Conservation (phyloP, 305 asterid species). For the Fraxinus velutina region DNA sequence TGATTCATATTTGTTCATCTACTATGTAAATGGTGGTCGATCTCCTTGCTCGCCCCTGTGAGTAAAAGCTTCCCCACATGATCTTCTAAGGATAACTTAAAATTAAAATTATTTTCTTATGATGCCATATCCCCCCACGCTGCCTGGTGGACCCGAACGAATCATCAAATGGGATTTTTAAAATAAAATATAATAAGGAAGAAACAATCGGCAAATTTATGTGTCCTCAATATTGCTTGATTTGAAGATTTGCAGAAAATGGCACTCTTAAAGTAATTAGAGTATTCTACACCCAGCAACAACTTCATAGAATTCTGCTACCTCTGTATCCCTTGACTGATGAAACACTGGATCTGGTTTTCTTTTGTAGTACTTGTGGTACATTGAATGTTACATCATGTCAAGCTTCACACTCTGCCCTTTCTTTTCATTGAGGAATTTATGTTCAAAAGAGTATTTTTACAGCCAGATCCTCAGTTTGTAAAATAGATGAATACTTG, state of each 20-base stretch:
- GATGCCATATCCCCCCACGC: not conserved
- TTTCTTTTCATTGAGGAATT: not conserved
- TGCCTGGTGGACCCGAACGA: not conserved
- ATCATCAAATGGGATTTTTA: not conserved
- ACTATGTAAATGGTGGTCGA: slow-evolving; percentile 84
- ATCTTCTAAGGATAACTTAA: not conserved
- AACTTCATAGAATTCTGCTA: not conserved
- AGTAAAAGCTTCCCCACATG: slow-evolving; percentile 30
- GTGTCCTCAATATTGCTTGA: not conserved
- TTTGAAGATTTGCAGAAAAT: not conserved
- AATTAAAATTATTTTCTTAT: not conserved
- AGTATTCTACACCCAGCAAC: not conserved
- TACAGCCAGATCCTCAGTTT: not conserved
- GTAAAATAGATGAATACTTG: not conserved
- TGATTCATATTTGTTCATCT: slow-evolving; percentile 86
- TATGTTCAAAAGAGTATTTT: not conserved
- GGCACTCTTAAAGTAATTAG: not conserved
- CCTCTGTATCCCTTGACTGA: not conserved
- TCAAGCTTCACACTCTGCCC: not conserved
- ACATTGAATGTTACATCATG: not conserved
- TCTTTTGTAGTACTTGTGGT: not conserved
- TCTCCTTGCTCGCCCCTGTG: slow-evolving; percentile 94
- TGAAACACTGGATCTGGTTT: not conserved
- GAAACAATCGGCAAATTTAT: not conserved
- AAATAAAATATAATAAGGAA: not conserved